Base-by-base conservation (phyloP, 345 rosid genomes). In the Gossypium longicalyx region DNA sequence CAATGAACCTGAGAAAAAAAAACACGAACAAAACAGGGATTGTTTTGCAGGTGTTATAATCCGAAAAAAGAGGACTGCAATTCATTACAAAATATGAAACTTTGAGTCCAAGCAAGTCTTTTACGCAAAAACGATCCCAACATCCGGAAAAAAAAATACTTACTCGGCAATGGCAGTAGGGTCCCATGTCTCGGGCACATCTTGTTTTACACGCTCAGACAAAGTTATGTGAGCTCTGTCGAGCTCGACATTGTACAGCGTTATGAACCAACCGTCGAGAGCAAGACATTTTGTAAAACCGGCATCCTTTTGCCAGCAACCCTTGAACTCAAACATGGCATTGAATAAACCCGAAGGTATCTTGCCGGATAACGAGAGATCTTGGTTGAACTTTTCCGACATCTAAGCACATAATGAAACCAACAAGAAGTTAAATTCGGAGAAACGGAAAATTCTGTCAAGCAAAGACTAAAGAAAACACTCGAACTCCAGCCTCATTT, bases 371-470 rank as follows among this genome's bases (percentile, higher is more conserved):
- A 94, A 84, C 44, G 84, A 80, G 75, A 91, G 70, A 17, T 87
- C 97, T 76, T 86, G 95, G 75, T 92, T 94, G 74, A 89, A 86
- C 80, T 89, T 89, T 93, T 91, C 97, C 34, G 98, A 92, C 98
- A 94, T 94, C 97, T 94, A 5, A 80, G 73, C 73, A 70, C 52
- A 61, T 69, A 74, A 83, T 3, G 20, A 56, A 25, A 17, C 72
- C 6, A 48, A 45, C 7, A 34, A 5, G 7, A 54, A 25, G 19
- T 47, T 47, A 22, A 58, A 66, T 47, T 54, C 23, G 44, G 8
- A 69, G 52, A 75, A 74, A 45, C 12, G 7, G 12, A 45, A 45
- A 63, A 51, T 52, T 29, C 38, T 27, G 59, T 41, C 51, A 51
- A 38, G 9, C 51, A 12, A 25, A 41, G 12, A 45, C 16, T 59